phyloP scores from a whole-genome alignment of 2,329 filamentous ascomycete species.

The Fusarium concolor region DNA sequence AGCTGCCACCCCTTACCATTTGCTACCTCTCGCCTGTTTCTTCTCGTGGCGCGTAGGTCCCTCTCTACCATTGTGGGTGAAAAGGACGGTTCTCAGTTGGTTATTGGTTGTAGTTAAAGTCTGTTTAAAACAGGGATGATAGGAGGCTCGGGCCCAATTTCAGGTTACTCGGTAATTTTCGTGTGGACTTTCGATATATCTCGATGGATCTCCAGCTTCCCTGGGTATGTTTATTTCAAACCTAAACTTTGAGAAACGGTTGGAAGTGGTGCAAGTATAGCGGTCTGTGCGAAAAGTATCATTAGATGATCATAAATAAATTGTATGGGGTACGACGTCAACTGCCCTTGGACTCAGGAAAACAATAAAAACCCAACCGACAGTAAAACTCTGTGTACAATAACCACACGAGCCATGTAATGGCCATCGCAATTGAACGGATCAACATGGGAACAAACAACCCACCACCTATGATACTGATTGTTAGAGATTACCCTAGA shows the following conservation, averaged over 20 bases:
- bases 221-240: background rate
- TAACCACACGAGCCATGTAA: too few relatives aligned
- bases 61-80: background rate
- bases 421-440: background rate
- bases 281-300: too few relatives aligned
- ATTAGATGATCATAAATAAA: too few relatives aligned
- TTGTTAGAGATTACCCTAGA: conserved; percentile 1
- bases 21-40: background rate
- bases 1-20: background rate
- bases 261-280: too few relatives aligned
- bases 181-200: background rate
- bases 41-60: background rate
- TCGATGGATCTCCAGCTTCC: background rate
- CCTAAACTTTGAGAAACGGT: background rate
- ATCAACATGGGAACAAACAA: background rate
- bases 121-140: background rate
- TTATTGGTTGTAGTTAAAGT: background rate
- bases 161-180: background rate
- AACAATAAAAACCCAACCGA: background rate
- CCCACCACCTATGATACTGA: background rate
- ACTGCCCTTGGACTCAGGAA: background rate
- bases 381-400: too few relatives aligned
- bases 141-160: background rate
- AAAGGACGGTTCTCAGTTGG: too few relatives aligned
- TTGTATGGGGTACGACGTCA: too few relatives aligned